Evolutionary conservation across 257 asterid genomes (phyloP).

Genomic region (Solanum appendiculatum): DNA sequence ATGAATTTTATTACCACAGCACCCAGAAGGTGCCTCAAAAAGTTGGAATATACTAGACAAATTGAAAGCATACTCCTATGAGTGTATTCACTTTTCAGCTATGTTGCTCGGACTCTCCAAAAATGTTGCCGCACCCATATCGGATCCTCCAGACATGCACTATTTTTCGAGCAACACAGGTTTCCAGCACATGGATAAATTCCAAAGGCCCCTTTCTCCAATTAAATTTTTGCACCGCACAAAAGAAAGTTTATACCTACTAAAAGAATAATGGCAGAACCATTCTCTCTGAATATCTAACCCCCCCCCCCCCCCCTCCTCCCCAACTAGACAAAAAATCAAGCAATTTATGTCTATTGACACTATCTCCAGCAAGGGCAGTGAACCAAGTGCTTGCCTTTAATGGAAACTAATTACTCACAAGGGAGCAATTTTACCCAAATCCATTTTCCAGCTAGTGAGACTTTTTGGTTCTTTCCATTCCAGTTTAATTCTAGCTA

Average conservation of each 20-base stretch:
- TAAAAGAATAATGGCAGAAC: not conserved
- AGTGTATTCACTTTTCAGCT: not conserved
- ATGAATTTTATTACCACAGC: not conserved
- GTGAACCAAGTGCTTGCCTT: not conserved
- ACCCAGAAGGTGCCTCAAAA: not conserved
- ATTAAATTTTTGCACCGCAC: not conserved
- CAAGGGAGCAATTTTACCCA: not conserved
- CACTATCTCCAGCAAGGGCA: not conserved
- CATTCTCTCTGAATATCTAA: not conserved
- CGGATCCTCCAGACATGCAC: too few species aligned
- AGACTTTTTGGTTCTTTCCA: not conserved
- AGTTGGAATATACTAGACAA: not conserved
- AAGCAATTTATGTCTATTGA: not conserved
- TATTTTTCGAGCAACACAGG: too few species aligned
- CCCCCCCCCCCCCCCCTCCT: not conserved
- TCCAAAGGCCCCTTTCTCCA: not conserved
- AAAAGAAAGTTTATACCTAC: not conserved
- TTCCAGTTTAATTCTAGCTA: not conserved
- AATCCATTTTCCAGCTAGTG: not conserved
- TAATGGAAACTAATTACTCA: not conserved
- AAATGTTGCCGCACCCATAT: too few species aligned
- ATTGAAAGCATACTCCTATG: not conserved
- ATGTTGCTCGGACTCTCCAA: not conserved
- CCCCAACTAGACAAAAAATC: too few species aligned
- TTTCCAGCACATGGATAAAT: not conserved